Percentiles rank a stretch among this genome's conserved stretches.
Conservation (phyloP, 345 rosid genomes). For the Aegle marmelos region DNA sequence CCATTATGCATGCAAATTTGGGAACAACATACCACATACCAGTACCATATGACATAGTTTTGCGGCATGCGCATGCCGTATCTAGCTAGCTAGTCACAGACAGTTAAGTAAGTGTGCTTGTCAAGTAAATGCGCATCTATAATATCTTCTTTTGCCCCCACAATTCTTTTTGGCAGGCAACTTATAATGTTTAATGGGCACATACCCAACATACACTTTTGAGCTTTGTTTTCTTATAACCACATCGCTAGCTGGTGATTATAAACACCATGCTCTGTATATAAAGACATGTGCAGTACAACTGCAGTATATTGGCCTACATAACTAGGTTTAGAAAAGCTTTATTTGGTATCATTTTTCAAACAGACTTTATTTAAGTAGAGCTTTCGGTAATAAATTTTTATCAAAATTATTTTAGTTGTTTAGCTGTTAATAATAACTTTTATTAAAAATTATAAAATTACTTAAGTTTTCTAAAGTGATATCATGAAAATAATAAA, state of each 20-base stretch:
- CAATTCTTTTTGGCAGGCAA: constrained; percentile 2
- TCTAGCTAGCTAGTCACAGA: not conserved
- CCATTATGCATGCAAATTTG: constrained; percentile 22
- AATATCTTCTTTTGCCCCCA: constrained; percentile 7
- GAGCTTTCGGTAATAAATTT: accelerated
- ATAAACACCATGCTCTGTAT: too few species aligned
- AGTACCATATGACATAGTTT: not conserved
- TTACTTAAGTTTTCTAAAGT: accelerated
- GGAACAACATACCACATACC: constrained; percentile 2
- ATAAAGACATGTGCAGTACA: too few species aligned
- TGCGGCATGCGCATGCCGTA: constrained; percentile 2
- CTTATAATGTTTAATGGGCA: not conserved
- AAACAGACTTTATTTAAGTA: too few species aligned
- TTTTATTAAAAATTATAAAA: too few species aligned
- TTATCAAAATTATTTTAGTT: too few species aligned
- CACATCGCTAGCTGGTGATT: not conserved
- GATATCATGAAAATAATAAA: too few species aligned
- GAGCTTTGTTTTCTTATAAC: not conserved
- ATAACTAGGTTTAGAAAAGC: too few species aligned
- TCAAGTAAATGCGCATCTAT: constrained; percentile 15
- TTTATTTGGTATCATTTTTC: accelerated
- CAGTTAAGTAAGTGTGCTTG: constrained; percentile 2
- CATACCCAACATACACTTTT: not conserved
- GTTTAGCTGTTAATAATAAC: too few species aligned
- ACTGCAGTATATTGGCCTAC: too few species aligned